Conservation (phyloP, 345 rosid genomes). For the Bretschneidera sinensis region DNA sequence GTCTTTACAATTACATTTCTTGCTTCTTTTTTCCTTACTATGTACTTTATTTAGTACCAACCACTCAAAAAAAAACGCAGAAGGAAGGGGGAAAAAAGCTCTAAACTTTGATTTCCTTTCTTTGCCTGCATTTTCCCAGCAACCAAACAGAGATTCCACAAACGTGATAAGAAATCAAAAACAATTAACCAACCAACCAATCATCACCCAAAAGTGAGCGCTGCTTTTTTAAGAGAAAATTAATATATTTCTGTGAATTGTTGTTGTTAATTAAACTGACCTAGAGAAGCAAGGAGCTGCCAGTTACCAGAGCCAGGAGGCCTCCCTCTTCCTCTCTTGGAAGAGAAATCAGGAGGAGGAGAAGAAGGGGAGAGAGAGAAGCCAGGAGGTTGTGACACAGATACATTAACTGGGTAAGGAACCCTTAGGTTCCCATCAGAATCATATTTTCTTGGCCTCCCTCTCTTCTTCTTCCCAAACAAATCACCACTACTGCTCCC, state of each 20-base stretch:
- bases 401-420: not conserved
- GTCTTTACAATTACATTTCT: slow-evolving; percentile 8
- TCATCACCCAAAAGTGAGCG: too few species aligned
- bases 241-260: slow-evolving; percentile 9
- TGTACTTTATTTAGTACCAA: not conserved
- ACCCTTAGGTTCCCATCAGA: slow-evolving; percentile 37
- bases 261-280: slow-evolving; percentile 12
- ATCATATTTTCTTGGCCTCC: slow-evolving; percentile 46
- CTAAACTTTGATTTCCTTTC: not conserved
- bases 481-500: slow-evolving; percentile 17
- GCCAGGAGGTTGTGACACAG: slow-evolving; percentile 22
- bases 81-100: too few species aligned
- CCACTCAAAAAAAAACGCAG: not conserved
- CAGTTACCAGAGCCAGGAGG: slow-evolving; percentile 38
- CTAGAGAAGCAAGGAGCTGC: slow-evolving; percentile 51
- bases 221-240: too few species aligned
- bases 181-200: not conserved
- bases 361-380: slow-evolving; percentile 32
- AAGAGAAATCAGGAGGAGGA: slow-evolving; percentile 20
- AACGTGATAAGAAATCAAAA: not conserved
- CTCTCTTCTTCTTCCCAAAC: slow-evolving; percentile 44
- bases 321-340: slow-evolving; percentile 36
- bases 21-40: not conserved
- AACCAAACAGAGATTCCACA: slow-evolving; percentile 1
- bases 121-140: not conserved